A percentile compares a stretch with the other conserved stretches of the same genome.
These are phyloP conservation scores for Sinapis alba DNA, from an alignment of 441 rosid species.

Conservation along the genomic window DNA sequence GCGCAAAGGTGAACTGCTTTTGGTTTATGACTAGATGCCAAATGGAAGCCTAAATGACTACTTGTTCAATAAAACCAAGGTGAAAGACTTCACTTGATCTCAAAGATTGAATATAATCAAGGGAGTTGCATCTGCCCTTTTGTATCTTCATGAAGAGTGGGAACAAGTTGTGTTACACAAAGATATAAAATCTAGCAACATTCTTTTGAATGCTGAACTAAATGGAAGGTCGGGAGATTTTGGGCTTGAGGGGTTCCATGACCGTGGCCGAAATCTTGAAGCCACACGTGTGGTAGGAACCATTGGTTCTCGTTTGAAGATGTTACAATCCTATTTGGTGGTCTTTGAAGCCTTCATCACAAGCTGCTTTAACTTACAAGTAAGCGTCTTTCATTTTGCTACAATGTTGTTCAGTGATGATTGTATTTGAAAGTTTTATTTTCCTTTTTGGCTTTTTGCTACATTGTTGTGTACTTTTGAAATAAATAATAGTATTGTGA, in stretches of 20 bases:
- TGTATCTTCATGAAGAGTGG: conserved; percentile 13
- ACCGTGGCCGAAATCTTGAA: conserved; percentile 51
- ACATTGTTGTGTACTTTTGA: not conserved
- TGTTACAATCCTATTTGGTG: conserved; percentile 39
- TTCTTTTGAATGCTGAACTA: conserved; percentile 7
- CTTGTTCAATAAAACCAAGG: not conserved
- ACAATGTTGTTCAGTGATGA: not conserved
- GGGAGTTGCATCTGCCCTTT: conserved; percentile 7
- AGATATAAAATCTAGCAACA: conserved; percentile 10
- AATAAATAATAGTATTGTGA: not conserved
- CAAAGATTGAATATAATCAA: conserved; percentile 6
- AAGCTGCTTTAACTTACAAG: not conserved
- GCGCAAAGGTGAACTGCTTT: not conserved
- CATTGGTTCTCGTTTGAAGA: conserved; percentile 27
- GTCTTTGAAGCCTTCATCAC: conserved; percentile 37
- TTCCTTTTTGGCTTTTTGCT: no score
- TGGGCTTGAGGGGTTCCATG: not conserved
- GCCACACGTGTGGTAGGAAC: conserved; percentile 44
- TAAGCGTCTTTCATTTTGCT: not conserved
- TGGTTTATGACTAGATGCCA: not conserved
- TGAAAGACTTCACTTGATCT: not conserved
- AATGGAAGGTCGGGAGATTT: conserved; percentile 11
- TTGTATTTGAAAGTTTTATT: not conserved
- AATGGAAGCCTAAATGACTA: not conserved
- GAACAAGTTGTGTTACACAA: conserved; percentile 3